phyloP scores from a whole-genome alignment of 2,329 filamentous ascomycete genomes.

The Corinectria fuckeliana region DNA sequence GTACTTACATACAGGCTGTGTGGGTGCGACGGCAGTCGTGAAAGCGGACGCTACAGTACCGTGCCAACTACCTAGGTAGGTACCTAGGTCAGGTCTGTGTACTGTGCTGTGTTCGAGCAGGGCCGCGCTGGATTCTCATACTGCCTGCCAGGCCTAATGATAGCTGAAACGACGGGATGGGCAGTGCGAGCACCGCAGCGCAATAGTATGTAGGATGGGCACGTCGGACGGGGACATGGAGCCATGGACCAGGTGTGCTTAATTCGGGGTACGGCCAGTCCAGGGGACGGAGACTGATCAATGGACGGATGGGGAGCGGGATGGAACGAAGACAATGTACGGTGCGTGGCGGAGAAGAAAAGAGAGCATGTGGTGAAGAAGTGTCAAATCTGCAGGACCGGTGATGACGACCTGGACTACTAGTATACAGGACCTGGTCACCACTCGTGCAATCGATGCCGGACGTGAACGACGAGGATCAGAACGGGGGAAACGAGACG shows the following conservation, averaged over 20 bases:
- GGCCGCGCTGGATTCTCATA: constrained; percentile 6
- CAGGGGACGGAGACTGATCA: neutral
- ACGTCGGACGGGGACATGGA: constrained; percentile 5
- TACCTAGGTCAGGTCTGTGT: neutral
- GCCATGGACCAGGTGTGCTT: constrained; percentile 4
- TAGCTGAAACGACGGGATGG: constrained; percentile 7
- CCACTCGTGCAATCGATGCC: neutral
- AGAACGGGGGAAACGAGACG: neutral
- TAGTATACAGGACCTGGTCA: neutral
- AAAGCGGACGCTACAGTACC: constrained; percentile 15
- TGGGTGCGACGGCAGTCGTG: constrained; percentile 16
- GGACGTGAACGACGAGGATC: neutral
- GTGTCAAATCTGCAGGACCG: neutral
- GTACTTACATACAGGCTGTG: neutral
- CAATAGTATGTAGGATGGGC: neutral
- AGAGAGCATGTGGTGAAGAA: neutral
- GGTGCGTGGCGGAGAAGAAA: constrained; percentile 5
- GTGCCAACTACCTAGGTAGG: neutral
- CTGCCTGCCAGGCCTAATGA: neutral
- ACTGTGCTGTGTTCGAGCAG: neutral
- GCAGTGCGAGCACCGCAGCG: constrained; percentile 1
- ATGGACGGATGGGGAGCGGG: constrained; percentile 3
- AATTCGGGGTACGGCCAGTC: constrained; percentile 1
- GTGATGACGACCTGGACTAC: neutral
- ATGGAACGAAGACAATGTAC: constrained; percentile 13